Base-by-base conservation (phyloP, 2,329 filamentous ascomycete genomes). In the Dendrostoma leiphaemia region DNA sequence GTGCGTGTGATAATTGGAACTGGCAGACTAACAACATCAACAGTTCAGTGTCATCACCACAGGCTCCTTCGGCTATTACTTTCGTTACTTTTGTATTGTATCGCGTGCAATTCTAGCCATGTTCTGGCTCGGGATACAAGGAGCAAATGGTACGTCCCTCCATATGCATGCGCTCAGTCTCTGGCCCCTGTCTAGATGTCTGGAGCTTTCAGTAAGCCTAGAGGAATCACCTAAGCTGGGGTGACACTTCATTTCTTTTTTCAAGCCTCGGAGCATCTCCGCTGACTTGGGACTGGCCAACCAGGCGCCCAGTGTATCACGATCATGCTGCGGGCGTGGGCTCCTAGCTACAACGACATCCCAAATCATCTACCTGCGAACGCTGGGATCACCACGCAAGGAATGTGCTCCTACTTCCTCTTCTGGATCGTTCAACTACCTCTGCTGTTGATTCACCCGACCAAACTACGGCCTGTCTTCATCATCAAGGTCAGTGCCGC, bases 101-200 rank as follows among this genome's bases (percentile, higher is more conserved):
- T 70, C 72, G 28, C 71, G 76, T 23, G 64, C 69, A 2, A 65
- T 78, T 40, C 65, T 78, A 17, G 75, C 74, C 24, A 73, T 78
- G 63, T 77, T 80, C 62, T 80, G 77, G 86, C 82, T 87, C 50
- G 83, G 84, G 0, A 85, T 88, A 44, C 83, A 88, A 60, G 82
- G 80, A 37, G 82, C 83, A 56, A 85, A 85, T 59, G 84, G 46
- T 48, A 38, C 19, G 46, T 38, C 6, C 13, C 26, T 31, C 9
- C 4, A 45, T 3, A 29, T n/a, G n/a, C n/a, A n/a, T n/a, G n/a
- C 23, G 13, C 13, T 15, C 38, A 31, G 13, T 4, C 2, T 13
- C 9, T 31, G n/a, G n/a, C 24, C 21, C 12, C n/a, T n/a, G n/a
- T n/a, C n/a, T n/a, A n/a, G n/a, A n/a, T n/a, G n/a, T n/a, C n/a